Evolutionary conservation across 257 asterid species (phyloP).

Genomic region (Anisodus tanguticus): DNA sequence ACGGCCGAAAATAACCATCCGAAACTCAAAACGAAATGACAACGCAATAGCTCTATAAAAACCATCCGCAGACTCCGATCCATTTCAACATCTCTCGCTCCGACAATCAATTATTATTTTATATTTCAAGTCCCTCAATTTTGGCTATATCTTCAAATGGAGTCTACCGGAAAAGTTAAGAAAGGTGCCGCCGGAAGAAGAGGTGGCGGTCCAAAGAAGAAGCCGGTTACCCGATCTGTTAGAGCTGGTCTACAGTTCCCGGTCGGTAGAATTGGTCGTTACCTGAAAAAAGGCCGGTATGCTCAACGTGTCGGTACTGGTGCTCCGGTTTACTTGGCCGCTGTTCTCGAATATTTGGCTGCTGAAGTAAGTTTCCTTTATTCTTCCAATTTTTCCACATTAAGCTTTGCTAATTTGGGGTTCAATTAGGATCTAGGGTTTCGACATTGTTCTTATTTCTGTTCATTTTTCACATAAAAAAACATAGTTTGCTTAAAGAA

Average conservation of each 20-base stretch:
- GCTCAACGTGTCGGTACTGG: constrained; percentile 49
- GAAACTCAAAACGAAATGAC: not conserved
- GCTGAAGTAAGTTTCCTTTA: constrained; percentile 40
- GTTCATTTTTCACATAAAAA: no score
- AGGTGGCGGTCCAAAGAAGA: constrained; percentile 53
- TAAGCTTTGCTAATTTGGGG: not conserved
- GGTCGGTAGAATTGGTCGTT: constrained; percentile 54
- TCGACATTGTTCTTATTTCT: not conserved
- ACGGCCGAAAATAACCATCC: constrained; percentile 23
- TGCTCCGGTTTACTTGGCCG: constrained; percentile 53
- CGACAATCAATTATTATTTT: not conserved
- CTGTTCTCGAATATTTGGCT: constrained; percentile 52
- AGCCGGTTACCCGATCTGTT: constrained; percentile 45
- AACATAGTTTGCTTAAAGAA: no score
- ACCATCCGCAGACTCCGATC: not conserved
- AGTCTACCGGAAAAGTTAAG: constrained; percentile 40
- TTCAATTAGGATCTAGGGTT: not conserved
- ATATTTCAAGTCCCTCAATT: not conserved
- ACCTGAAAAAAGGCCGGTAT: constrained; percentile 47
- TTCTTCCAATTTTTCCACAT: no score
- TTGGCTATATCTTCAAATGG: constrained; percentile 15
- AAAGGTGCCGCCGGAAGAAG: constrained; percentile 55
- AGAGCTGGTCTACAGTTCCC: constrained; percentile 57
- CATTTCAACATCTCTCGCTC: not conserved
- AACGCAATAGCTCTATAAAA: not conserved